phyloP scores from a whole-genome alignment of 371 early-diverging fungal species.

The Blakeslea trispora region DNA sequence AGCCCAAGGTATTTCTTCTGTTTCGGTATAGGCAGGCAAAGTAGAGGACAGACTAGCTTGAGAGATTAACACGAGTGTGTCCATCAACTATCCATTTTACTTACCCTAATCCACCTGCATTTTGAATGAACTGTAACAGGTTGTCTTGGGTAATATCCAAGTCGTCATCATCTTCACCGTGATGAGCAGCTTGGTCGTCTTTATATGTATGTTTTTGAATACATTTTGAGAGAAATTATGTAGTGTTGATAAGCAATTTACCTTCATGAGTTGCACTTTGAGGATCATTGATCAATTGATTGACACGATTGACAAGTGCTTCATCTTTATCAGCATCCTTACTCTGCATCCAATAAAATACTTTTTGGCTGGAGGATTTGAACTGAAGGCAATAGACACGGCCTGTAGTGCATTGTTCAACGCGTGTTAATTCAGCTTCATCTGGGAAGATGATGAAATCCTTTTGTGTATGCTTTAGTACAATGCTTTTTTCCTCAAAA shows the following conservation, averaged over 20 bases:
- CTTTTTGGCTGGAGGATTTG: constrained; percentile 69
- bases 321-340: constrained; percentile 59
- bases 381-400: constrained; percentile 78
- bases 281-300: constrained; percentile 63
- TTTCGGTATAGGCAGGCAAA: constrained; percentile 1
- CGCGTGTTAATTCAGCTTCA: constrained; percentile 71
- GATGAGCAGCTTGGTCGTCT: too few species aligned
- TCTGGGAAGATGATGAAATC: constrained; percentile 80
- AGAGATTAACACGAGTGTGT: too few species aligned
- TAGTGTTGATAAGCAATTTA: not conserved
- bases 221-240: too few species aligned
- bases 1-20: constrained; percentile 8
- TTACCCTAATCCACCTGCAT: constrained; percentile 48
- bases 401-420: constrained; percentile 68
- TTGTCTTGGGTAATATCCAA: constrained; percentile 46
- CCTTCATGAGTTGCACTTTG: constrained; percentile 34
- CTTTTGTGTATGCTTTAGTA: constrained; percentile 17
- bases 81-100: too few species aligned
- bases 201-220: too few species aligned
- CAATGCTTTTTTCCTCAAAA: not conserved
- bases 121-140: constrained; percentile 50
- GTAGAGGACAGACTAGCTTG: constrained; percentile 9
- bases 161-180: constrained; percentile 30
- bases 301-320: constrained; percentile 53
- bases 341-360: constrained; percentile 87